Percentiles rank a stretch among this genome's conserved stretches.
Conservation (phyloP, 352 stramenopile genomes). For the Globisporangium heterothallicum region DNA sequence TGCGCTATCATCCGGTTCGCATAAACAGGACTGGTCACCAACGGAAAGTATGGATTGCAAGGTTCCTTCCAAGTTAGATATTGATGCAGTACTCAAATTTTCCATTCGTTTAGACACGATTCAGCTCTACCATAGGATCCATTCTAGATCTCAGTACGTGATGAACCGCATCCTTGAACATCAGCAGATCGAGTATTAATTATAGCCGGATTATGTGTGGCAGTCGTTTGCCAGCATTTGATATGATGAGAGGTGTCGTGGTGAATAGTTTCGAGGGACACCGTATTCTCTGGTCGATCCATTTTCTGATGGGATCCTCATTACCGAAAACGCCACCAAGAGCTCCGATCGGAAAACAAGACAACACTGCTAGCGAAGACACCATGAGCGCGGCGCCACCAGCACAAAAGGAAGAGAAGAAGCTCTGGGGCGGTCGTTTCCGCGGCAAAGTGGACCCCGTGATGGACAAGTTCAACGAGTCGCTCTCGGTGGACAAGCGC, state of each 20-base stretch:
- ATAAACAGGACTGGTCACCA: too few species aligned
- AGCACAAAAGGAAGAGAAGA: conserved; percentile 53
- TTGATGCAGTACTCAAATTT: too few species aligned
- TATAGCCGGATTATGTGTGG: too few species aligned
- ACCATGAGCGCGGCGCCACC: conserved; percentile 24
- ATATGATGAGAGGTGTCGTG: not conserved
- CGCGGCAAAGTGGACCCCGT: conserved; percentile 93
- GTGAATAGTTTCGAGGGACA: not conserved
- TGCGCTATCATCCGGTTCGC: too few species aligned
- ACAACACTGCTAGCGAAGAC: not conserved
- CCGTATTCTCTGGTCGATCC: not conserved
- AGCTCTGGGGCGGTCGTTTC: conserved; percentile 91
- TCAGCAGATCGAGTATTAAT: too few species aligned
- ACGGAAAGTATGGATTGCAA: too few species aligned
- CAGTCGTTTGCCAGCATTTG: not conserved
- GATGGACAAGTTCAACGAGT: conserved; percentile 99
- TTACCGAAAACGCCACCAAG: not conserved
- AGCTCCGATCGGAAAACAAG: not conserved
- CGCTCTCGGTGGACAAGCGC: conserved; percentile 95
- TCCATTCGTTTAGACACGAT: too few species aligned
- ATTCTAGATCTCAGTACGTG: too few species aligned
- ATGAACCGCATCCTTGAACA: too few species aligned
- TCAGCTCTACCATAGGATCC: too few species aligned
- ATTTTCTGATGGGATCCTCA: not conserved
- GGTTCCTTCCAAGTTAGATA: too few species aligned